A percentile compares a stretch with the other conserved stretches of the same genome.
Evolutionary conservation across 2,329 filamentous ascomycete genomes (phyloP).

Genomic region (Colletotrichum truncatum): DNA sequence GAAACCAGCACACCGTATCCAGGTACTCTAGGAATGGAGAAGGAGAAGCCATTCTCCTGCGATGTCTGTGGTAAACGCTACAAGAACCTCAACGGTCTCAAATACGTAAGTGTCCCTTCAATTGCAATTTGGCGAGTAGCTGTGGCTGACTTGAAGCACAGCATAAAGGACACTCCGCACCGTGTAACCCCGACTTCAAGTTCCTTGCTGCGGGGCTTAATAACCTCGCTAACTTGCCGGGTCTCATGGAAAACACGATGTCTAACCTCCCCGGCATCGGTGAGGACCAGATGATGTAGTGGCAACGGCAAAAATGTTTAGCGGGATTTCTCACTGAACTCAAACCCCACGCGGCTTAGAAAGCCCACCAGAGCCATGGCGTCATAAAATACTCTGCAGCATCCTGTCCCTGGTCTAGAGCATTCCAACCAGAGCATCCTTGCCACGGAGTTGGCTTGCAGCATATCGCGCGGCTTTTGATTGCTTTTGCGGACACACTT

Average conservation of each 20-base stretch:
- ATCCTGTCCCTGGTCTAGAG: neutral
- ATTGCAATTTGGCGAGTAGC: neutral
- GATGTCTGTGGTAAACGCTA: slow-evolving; percentile 98
- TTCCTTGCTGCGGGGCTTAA: slow-evolving; percentile 55
- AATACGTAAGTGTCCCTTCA: slow-evolving; percentile 73
- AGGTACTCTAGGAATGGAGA: slow-evolving; percentile 98
- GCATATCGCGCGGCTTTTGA: slow-evolving; percentile 26
- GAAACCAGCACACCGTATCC: slow-evolving; percentile 95
- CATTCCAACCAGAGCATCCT: neutral
- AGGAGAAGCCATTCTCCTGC: slow-evolving; percentile 98
- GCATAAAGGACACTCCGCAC: slow-evolving; percentile 84
- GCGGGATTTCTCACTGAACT: neutral
- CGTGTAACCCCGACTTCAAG: slow-evolving; percentile 85
- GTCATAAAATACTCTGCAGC: neutral
- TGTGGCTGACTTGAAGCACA: slow-evolving; percentile 38
- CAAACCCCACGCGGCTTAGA: neutral
- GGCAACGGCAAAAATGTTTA: neutral
- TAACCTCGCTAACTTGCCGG: slow-evolving; percentile 40
- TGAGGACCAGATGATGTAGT: slow-evolving; percentile 49
- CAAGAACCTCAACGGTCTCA: slow-evolving; percentile 98
- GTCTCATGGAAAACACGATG: slow-evolving; percentile 35
- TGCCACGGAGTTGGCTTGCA: slow-evolving; percentile 8
- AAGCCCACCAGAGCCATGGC: neutral
- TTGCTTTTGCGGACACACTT: slow-evolving; percentile 18
- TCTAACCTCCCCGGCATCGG: slow-evolving; percentile 50